Evolutionary conservation across 179 eudicot species (phyloP).

Genomic region (Actinidia chinensis): DNA sequence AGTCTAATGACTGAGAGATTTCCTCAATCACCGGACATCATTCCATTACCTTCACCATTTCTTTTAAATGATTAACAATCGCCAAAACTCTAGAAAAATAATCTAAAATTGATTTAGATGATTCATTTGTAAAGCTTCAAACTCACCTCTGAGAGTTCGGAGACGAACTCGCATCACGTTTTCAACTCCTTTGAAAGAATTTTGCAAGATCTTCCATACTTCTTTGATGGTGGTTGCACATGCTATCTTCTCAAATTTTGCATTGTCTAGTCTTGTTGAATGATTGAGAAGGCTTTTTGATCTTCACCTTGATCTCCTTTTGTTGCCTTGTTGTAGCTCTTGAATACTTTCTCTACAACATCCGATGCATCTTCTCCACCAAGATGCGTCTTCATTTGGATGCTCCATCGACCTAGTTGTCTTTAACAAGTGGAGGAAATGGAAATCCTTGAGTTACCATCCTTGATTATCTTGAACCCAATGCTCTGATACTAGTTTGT

Average conservation of each 20-base stretch:
- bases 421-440: neutral
- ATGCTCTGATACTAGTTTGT: neutral
- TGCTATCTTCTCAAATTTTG: constrained; percentile 5
- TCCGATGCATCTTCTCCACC: neutral
- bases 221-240: constrained; percentile 10
- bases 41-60: neutral
- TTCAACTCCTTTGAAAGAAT: constrained; percentile 12
- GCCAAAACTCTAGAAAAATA: constrained; percentile 12
- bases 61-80: neutral
- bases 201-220: constrained; percentile 23
- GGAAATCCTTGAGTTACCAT: neutral
- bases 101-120: constrained; percentile 3
- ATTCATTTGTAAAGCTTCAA: constrained; percentile 12
- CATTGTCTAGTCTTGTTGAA: constrained; percentile 17
- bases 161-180: constrained; percentile 22
- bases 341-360: neutral
- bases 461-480: neutral
- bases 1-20: neutral
- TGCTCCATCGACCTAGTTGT: neutral
- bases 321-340: neutral
- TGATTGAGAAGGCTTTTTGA: constrained; percentile 7
- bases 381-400: neutral
- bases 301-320: neutral
- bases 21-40: neutral
- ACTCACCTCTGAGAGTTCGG: constrained; percentile 18